Evolutionary conservation across 495 filamentous ascomycete species (phyloP), one percentile per base, ranked within the genome.

Genomic region (Cetradonia linearis): DNA sequence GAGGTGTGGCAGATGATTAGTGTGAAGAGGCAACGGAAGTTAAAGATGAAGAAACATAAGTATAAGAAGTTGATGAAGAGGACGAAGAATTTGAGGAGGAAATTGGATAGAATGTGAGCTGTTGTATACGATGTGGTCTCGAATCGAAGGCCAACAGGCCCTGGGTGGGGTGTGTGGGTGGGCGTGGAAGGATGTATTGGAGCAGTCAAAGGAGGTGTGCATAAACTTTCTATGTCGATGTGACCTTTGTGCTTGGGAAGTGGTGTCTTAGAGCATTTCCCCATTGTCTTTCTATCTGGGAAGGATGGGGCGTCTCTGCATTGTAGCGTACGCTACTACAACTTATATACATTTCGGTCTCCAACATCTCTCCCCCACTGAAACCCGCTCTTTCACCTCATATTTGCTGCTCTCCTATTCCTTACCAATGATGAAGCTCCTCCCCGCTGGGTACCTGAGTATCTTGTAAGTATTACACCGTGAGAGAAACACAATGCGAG

Each of bases 41-140:
- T 91, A 70, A 95, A 92, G 83, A 98, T 98, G 91, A 98, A 98
- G 88, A 98, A 97, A 80, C 91, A 97, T 78, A 98, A 98, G 83
- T 94, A 95, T 72, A 97, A 96, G 92, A 97, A 97, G 83, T 78
- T 99, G 62, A 88, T 95, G 87, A 85, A 82, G 78, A 80, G 83
- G 74, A 99, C 94, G 67, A 82, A 92, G 69, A 94, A 89, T 69
- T 68, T 89, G 77, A 84, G 94, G 71, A 83, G 91, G 67, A 93
- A 88, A 76, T 77, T 95, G 68, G 93, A 95, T 58, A 77, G 74
- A 66, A 70, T 72, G 46, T 80, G 70, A 68, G 38, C 36, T n/a
- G n/a, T 23, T 10, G 49, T 25, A 27, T 9, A 25, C 10, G 18
- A 9, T 20, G 20, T 55, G 52, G 27, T 28, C 52, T 13, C 18